These are phyloP conservation scores for Tulasnella sp. DNA, from an alignment of 768 basidiomycete genomes.

Conservation along the genomic window DNA sequence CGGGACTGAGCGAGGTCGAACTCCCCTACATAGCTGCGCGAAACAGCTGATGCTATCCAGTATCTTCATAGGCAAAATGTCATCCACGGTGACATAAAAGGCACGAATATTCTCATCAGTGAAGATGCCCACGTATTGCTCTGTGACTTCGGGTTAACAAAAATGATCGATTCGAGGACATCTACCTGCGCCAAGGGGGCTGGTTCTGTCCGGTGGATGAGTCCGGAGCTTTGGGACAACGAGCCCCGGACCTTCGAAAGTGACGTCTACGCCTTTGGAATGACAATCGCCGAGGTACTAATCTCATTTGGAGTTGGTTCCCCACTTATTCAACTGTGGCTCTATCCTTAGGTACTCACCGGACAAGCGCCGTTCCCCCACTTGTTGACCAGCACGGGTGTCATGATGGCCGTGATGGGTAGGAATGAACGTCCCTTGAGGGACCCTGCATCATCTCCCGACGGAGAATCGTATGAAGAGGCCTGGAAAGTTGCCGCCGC, in stretches of 20 bases:
- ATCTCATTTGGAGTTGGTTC: neutral
- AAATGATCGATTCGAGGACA: neutral
- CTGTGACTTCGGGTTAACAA: neutral
- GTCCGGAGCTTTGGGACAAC: neutral
- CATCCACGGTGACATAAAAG: neutral
- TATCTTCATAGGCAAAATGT: neutral
- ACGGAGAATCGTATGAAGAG: neutral
- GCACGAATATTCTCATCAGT: neutral
- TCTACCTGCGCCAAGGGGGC: neutral
- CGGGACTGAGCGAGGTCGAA: neutral
- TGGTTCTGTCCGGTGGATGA: constrained; percentile 9
- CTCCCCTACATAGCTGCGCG: neutral
- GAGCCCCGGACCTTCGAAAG: neutral
- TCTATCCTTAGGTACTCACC: neutral
- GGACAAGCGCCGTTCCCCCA: neutral
- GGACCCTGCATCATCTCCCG: neutral
- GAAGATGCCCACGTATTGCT: neutral
- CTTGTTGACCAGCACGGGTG: neutral
- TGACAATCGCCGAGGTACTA: neutral
- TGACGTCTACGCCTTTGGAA: constrained; percentile 8
- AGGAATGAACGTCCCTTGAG: neutral
- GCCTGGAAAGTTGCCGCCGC: neutral
- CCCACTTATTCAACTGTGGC: neutral
- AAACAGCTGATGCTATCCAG: neutral
- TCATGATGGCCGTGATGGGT: neutral